Base-by-base conservation (phyloP, 345 rosid genomes). In the Bruguiera gymnorhiza region DNA sequence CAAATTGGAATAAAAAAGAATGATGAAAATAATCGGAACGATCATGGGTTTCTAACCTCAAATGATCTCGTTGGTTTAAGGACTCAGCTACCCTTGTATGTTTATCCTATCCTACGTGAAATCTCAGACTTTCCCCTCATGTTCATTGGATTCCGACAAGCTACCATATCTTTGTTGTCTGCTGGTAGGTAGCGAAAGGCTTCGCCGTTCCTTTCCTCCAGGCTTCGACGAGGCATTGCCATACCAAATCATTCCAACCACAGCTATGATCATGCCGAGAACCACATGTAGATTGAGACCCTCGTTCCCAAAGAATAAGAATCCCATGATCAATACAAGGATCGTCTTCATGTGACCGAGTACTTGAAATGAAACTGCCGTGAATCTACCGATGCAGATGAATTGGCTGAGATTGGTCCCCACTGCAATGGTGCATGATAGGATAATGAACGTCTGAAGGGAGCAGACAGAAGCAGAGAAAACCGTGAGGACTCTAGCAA, bases 341-440 rank as follows among this genome's bases (percentile, higher is more conserved):
- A 84, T 73, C 0, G 87, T 84, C 73, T 84, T 81, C 87, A 84
- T 84, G 75, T 84, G 87, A 59, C 87, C 87, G 15, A 84, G 61
- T 15, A 81, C 85, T 65, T 84, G 87, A 74, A 84, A 84, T 8
- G 87, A 79, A 8, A 70, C 73, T 0, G 83, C 87, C 0, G 87
- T 76, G 75, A 84, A 84, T 30, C 85, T 80, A 29, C 87, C 87
- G 1, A 84, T 84, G 75, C 87, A 84, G 56, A 84, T 80, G 59
- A 79, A 84, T 69, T 83, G 87, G 72, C 84, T 83, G 34, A 81
- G 74, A 52, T 83, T 83, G 75, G 83, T 78, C 69, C 80, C 80
- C 4, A 81, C 84, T 2, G 87, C 87, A n/a, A 83, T 60, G 19
- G 60, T 71, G 83, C 85, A 84, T 2, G 87, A 81, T 6, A 84